phyloP scores from a whole-genome alignment of 2,329 filamentous ascomycete species.

The Xylariomycetidae sp. region DNA sequence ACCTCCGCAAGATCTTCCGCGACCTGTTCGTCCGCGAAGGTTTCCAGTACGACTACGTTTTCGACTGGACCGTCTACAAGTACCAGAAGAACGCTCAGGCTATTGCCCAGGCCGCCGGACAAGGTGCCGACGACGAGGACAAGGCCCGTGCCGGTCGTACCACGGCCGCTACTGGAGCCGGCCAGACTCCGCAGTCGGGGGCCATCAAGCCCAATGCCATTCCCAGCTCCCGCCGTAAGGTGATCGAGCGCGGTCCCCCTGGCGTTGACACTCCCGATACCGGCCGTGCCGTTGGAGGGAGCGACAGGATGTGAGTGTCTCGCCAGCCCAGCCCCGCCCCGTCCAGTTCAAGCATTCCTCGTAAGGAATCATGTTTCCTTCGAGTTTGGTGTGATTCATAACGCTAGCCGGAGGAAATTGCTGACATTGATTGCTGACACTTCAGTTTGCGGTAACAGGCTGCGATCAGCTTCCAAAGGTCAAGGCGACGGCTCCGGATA shows the following conservation, averaged over 20 bases:
- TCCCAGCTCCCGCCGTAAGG: slow-evolving; percentile 75
- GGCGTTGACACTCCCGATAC: slow-evolving; percentile 63
- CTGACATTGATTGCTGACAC: slow-evolving; percentile 73
- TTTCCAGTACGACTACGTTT: slow-evolving; percentile 99
- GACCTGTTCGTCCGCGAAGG: slow-evolving; percentile 98
- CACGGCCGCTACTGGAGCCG: slow-evolving; percentile 58
- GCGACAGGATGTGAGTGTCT: slow-evolving; percentile 95
- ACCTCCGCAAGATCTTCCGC: slow-evolving; percentile 99
- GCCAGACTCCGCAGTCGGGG: slow-evolving; percentile 52
- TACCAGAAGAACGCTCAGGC: slow-evolving; percentile 99
- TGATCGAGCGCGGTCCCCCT: slow-evolving; percentile 62
- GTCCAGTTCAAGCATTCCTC: slow-evolving; percentile 58
- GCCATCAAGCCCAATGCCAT: slow-evolving; percentile 66
- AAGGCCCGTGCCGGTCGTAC: slow-evolving; percentile 65
- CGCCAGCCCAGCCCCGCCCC: slow-evolving; percentile 44
- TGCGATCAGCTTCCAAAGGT: slow-evolving; percentile 76
- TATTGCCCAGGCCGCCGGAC: slow-evolving; percentile 74
- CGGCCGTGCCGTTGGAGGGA: slow-evolving; percentile 70
- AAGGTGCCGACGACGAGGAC: slow-evolving; percentile 68
- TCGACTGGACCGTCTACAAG: slow-evolving; percentile 99
- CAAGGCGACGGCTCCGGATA: slow-evolving; percentile 35
- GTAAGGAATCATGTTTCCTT: slow-evolving; percentile 83
- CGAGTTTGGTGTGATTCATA: slow-evolving; percentile 74
- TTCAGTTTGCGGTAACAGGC: slow-evolving; percentile 80
- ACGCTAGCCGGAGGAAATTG: slow-evolving; percentile 70